Evolutionary conservation across 352 stramenopile species (phyloP).

Genomic region (Pseudoperonospora humuli): DNA sequence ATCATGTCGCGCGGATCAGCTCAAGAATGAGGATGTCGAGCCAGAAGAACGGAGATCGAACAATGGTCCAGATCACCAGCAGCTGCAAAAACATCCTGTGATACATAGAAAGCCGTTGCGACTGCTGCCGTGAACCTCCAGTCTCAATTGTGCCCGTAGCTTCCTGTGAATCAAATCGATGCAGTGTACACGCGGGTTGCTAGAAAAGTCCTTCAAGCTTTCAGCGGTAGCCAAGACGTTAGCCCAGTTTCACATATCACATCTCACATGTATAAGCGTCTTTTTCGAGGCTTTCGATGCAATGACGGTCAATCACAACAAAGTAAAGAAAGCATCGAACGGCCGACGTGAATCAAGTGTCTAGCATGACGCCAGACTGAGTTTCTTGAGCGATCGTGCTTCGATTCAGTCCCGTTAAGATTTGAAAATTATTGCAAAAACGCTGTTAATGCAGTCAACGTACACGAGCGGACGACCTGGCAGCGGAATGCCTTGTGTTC

Average conservation of each 20-base stretch:
- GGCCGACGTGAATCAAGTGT: too few species aligned
- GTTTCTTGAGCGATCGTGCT: too few species aligned
- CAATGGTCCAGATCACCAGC: conserved; percentile 44
- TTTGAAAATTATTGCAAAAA: too few species aligned
- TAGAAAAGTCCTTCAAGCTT: conserved; percentile 27
- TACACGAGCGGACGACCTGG: too few species aligned
- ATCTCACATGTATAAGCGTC: too few species aligned
- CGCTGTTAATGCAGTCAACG: too few species aligned
- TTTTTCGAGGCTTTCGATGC: too few species aligned
- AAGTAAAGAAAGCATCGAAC: too few species aligned
- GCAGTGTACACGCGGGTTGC: conserved; percentile 27
- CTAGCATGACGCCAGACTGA: too few species aligned
- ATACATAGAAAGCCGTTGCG: conserved; percentile 27
- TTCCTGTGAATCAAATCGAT: conserved; percentile 43
- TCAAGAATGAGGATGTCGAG: conserved; percentile 35
- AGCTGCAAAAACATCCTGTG: conserved; percentile 35
- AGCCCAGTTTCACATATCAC: conserved; percentile 36
- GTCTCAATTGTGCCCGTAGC: conserved; percentile 46
- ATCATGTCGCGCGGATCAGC: conserved; percentile 34
- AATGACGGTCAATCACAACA: too few species aligned
- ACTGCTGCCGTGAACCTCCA: conserved; percentile 33
- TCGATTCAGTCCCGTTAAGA: too few species aligned
- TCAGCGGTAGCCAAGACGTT: conserved; percentile 31
- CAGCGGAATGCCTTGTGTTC: too few species aligned
- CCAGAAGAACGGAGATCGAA: conserved; percentile 46